Conservation (phyloP, 345 rosid genomes). For the Arabis hirsuta region DNA sequence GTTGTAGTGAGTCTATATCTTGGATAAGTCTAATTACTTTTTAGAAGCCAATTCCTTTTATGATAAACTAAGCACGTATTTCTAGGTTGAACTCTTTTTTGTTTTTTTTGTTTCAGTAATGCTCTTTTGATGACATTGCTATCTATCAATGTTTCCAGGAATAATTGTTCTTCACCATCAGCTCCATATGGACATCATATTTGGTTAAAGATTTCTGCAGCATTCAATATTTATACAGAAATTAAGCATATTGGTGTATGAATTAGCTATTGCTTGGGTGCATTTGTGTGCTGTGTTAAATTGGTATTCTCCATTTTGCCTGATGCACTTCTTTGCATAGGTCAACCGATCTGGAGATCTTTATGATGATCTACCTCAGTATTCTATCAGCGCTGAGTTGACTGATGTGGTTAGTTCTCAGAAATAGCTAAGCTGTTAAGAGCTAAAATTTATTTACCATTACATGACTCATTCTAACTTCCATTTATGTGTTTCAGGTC, state of each 20-base stretch:
- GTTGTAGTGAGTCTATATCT: conserved; percentile 22
- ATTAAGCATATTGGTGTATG: conserved; percentile 7
- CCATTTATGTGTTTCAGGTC: conserved; percentile 47
- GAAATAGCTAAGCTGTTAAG: conserved; percentile 9
- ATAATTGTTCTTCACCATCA: conserved; percentile 10
- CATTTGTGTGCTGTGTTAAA: conserved; percentile 23
- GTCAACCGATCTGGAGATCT: conserved; percentile 79
- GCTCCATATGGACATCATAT: conserved; percentile 5
- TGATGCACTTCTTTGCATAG: conserved; percentile 44
- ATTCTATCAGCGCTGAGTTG: conserved; percentile 69
- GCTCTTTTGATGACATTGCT: conserved; percentile 17
- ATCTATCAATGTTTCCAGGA: conserved; percentile 26
- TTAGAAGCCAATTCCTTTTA: conserved; percentile 19
- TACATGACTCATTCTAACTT: conserved; percentile 27
- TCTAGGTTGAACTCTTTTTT: conserved; percentile 12
- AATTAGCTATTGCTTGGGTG: conserved; percentile 18
- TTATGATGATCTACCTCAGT: conserved; percentile 72
- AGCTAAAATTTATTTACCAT: conserved; percentile 10
- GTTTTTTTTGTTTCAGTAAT: background rate
- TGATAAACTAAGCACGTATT: conserved; percentile 16
- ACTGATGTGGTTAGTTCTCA: conserved; percentile 64
- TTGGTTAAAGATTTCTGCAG: background rate
- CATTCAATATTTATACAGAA: conserved; percentile 7
- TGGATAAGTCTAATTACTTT: background rate
- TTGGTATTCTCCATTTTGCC: conserved; percentile 5